phyloP scores from a whole-genome alignment of 345 rosid genomes.

The Syzygium oleosum region DNA sequence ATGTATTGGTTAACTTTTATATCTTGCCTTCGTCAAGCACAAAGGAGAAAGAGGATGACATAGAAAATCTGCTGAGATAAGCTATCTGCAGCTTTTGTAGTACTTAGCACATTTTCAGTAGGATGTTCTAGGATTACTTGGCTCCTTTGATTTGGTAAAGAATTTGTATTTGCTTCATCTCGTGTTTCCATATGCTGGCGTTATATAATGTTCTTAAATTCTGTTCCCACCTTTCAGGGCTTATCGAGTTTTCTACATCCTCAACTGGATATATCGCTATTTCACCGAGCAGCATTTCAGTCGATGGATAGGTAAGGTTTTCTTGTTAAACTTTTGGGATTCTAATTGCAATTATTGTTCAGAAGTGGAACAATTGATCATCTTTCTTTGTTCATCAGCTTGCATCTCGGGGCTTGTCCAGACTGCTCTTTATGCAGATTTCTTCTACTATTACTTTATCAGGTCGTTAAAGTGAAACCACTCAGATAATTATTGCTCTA shows the following conservation, averaged over 20 bases:
- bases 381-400: conserved; percentile 36
- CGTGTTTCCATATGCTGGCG: background rate
- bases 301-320: conserved; percentile 69
- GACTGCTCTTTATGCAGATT: conserved; percentile 84
- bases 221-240: conserved; percentile 43
- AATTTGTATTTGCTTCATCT: background rate
- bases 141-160: background rate
- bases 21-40: background rate
- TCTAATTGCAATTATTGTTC: background rate
- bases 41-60: background rate
- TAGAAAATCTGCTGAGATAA: background rate
- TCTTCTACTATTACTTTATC: conserved; percentile 86
- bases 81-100: background rate
- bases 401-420: conserved; percentile 79
- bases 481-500: background rate
- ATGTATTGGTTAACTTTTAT: background rate
- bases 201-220: background rate
- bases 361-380: background rate
- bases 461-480: conserved; percentile 32
- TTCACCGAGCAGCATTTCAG: conserved; percentile 48
- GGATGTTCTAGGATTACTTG: background rate
- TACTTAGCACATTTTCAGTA: background rate
- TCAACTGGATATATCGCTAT: conserved; percentile 86
- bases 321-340: background rate
- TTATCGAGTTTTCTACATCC: conserved; percentile 76